Evolutionary conservation across 768 basidiomycete genomes (phyloP).

Genomic region (Lactarius trivialis): DNA sequence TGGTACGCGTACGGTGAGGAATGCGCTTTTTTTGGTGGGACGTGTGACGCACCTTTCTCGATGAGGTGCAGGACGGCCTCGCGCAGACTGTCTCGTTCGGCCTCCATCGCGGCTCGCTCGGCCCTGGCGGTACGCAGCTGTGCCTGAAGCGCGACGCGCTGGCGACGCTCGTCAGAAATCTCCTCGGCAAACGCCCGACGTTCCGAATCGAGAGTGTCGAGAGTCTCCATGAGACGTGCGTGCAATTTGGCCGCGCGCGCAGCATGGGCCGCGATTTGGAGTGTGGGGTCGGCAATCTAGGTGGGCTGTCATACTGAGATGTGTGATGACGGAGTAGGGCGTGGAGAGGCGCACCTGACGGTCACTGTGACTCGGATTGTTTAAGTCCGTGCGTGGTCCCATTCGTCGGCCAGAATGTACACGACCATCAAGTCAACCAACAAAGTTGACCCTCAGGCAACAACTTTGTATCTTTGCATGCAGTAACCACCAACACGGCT

Average conservation of each 20-base stretch:
- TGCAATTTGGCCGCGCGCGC: slow-evolving; percentile 40
- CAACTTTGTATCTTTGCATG: neutral
- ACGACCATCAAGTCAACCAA: neutral
- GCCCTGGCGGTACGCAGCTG: slow-evolving; percentile 29
- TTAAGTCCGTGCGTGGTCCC: slow-evolving; percentile 8
- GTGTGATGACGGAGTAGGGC: neutral
- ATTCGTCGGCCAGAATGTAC: neutral
- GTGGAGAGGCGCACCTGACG: slow-evolving; percentile 10
- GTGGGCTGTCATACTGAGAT: slow-evolving; percentile 16
- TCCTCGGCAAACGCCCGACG: slow-evolving; percentile 38
- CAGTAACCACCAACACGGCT: slow-evolving; percentile 17
- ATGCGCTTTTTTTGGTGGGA: neutral
- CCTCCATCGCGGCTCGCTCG: slow-evolving; percentile 33
- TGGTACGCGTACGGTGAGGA: neutral
- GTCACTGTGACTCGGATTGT: slow-evolving; percentile 4
- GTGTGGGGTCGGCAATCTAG: slow-evolving; percentile 28
- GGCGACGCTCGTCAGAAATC: slow-evolving; percentile 30
- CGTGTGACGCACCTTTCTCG: slow-evolving; percentile 47
- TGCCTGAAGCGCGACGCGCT: slow-evolving; percentile 32
- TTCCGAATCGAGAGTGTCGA: slow-evolving; percentile 44
- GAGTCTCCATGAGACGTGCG: slow-evolving; percentile 41
- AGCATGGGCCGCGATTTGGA: slow-evolving; percentile 32
- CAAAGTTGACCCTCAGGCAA: neutral
- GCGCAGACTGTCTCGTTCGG: slow-evolving; percentile 47
- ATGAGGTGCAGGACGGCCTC: slow-evolving; percentile 47